Conservation (phyloP, 2,329 filamentous ascomycete species). For the Chrysosporium queenslandicum region DNA sequence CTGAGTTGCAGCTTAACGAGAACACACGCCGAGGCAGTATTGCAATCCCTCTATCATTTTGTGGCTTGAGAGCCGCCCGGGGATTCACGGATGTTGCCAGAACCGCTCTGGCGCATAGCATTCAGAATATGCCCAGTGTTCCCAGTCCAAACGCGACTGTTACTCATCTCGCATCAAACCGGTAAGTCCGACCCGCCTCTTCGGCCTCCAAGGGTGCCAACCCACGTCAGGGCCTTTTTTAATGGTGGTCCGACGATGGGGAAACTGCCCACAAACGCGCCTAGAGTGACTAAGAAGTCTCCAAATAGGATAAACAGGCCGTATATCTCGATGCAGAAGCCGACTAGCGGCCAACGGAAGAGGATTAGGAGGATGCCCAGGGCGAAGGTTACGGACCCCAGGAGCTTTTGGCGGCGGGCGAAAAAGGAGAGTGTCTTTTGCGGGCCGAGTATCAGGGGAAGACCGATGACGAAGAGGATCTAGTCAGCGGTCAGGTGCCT, state of each 20-base stretch:
- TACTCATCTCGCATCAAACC: no score
- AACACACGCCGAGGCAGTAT: no score
- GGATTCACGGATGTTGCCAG: no score
- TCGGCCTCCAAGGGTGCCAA: conserved; percentile 62
- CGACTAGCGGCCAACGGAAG: conserved; percentile 79
- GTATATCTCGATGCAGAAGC: conserved; percentile 84
- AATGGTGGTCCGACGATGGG: conserved; percentile 83
- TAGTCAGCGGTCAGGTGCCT: conserved; percentile 29
- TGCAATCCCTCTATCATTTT: no score
- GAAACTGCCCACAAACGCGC: conserved; percentile 71
- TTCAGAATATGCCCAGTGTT: no score
- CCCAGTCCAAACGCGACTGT: no score
- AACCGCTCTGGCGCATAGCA: no score
- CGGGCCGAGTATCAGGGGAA: conserved; percentile 89
- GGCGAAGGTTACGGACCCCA: conserved; percentile 82
- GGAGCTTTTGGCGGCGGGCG: conserved; percentile 81
- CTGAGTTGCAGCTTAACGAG: no score
- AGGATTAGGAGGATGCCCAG: conserved; percentile 75
- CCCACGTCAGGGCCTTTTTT: conserved; percentile 59
- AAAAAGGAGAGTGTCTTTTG: conserved; percentile 92
- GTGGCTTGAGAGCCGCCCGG: no score
- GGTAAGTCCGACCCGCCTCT: conserved; percentile 22
- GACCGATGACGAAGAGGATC: conserved; percentile 96
- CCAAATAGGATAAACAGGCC: conserved; percentile 90
- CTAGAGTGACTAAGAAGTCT: conserved; percentile 89